phyloP scores from a whole-genome alignment of 1,284 basidiomycete species.

The Gomphus sp. region DNA sequence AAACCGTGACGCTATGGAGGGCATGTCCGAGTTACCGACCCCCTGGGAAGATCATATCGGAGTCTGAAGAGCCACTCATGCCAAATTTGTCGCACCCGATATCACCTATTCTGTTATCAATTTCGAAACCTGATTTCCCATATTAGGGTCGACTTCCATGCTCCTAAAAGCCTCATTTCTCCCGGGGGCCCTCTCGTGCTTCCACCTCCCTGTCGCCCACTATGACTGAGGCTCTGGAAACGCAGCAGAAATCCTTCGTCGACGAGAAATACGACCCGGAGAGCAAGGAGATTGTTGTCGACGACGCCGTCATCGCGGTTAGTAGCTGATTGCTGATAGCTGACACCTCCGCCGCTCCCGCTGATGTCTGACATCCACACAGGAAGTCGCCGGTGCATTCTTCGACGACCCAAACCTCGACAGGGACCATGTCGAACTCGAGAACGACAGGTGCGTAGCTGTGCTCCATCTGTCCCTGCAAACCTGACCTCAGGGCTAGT shows the following conservation, averaged over 20 bases:
- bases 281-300: background rate
- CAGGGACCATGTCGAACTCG: constrained; percentile 30
- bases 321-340: background rate
- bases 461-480: background rate
- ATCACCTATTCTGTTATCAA: background rate
- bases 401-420: constrained; percentile 64
- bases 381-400: constrained; percentile 10
- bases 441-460: constrained; percentile 11
- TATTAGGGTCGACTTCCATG: background rate
- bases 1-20: too few relatives aligned
- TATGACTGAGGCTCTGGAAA: background rate
- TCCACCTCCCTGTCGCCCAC: background rate
- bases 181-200: background rate
- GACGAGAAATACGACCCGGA: constrained; percentile 7
- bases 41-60: too few relatives aligned
- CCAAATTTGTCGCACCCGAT: background rate
- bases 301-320: constrained; percentile 8
- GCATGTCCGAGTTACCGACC: too few relatives aligned
- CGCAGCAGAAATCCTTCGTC: background rate
- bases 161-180: background rate
- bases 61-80: too few relatives aligned
- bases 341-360: background rate
- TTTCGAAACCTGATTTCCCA: background rate
- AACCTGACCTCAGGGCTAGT: constrained; percentile 3
- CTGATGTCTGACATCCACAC: background rate